Evolutionary conservation across 2,329 filamentous ascomycete species (phyloP), one percentile per base, ranked within the genome.

Genomic region (Pseudopyrenochaeta lycopersici): DNA sequence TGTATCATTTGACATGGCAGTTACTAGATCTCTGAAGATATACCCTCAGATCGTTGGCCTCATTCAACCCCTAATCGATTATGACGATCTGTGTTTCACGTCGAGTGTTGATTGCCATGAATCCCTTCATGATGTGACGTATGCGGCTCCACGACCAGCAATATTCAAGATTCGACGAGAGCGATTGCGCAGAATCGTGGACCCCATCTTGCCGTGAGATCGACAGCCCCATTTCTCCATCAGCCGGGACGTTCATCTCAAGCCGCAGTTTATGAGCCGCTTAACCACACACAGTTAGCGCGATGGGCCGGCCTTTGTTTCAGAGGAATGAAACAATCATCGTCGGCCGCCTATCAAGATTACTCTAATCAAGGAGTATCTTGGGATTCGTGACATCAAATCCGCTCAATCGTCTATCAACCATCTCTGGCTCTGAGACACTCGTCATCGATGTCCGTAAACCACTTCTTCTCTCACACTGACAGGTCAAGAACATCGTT

Each of bases 211-310:
- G 36, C 18, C 20, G 21, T 11, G 11, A 12, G 50, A 60, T 48
- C 54, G 40, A 42, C 50, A 40, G 45, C 42, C 23, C 29, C 35
- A 45, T 21, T 49, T 51, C 49, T 46, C 39, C 40, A 23, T 21
- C 21, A 3, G n/a, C 44, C 31, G 29, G 32, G 30, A 15, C 42
- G 32, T 29, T 55, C 48, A 52, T 49, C 40, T 49, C 48, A 31
- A 23, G 46, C 48, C 49, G 33, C 31, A 29, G 11, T 9, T 27
- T 9, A 27, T 5, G 9, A 5, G 23, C 9, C 23, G 23, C 46
- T 51, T 53, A 35, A 4, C 41, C 9, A 21, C 35, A 27, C 7
- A 17, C 10, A 46, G 52, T 20, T 46, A 50, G 46, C 15, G 17
- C 18, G 15, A 50, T 29, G 46, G 31, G 27, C 23, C 23, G 46